Evolutionary conservation across 345 rosid genomes (phyloP).

Genomic region (Citropsis articulata): DNA sequence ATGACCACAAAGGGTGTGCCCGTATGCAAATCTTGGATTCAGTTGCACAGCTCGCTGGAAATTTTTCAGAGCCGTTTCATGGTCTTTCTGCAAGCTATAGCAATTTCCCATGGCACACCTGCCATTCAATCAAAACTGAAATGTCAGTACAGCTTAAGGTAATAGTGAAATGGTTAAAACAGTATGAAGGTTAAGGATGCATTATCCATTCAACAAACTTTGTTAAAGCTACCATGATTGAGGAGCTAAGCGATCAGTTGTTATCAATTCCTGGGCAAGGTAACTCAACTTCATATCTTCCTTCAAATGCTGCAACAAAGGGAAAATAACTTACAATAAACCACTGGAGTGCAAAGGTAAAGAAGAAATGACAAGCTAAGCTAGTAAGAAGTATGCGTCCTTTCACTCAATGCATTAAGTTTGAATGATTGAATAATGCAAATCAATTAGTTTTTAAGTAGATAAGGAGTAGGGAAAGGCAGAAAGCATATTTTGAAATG

Average conservation of each 20-base stretch:
- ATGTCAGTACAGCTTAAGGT: not conserved
- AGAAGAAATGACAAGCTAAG: not conserved
- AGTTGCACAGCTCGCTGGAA: conserved; percentile 90
- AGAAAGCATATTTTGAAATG: not conserved
- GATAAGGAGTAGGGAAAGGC: not conserved
- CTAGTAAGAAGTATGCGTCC: not conserved
- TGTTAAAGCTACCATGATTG: conserved; percentile 72
- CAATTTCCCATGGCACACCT: conserved; percentile 99
- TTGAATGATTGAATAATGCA: not conserved
- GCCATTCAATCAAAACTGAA: conserved; percentile 18
- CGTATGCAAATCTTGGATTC: conserved; percentile 88
- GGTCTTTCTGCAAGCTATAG: conserved; percentile 97
- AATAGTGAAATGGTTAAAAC: not conserved
- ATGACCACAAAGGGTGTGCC: conserved; percentile 94
- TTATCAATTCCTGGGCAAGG: conserved; percentile 86
- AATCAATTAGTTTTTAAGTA: not conserved
- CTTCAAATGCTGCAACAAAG: conserved; percentile 79
- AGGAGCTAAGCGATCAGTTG: conserved; percentile 95
- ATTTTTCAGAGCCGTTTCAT: conserved; percentile 90
- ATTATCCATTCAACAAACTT: not conserved
- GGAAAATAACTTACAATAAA: conserved; percentile 8
- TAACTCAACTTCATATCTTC: conserved; percentile 98
- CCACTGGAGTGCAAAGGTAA: not conserved
- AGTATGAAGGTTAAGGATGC: conserved; percentile 2
- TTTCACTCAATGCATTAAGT: not conserved